Evolutionary conservation across 805 yeast genomes (phyloP).

Genomic region (Metschnikowia cubensis): DNA sequence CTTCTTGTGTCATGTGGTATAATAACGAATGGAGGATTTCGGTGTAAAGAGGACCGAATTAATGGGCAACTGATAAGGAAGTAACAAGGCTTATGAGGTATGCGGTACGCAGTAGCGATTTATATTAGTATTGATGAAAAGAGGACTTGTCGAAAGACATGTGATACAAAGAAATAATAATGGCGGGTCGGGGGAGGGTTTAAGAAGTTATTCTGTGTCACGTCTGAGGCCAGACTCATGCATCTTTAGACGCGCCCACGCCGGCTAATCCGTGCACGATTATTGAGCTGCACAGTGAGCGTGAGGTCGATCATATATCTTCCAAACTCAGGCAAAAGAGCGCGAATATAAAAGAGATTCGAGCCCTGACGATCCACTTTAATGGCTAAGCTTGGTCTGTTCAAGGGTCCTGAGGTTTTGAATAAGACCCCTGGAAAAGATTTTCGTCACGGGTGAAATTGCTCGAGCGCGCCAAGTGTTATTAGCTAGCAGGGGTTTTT

Average conservation of each 20-base stretch:
- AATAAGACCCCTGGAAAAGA: too few species aligned
- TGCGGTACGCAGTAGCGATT: neutral
- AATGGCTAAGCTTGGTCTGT: neutral
- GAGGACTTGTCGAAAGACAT: neutral
- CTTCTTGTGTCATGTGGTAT: constrained; percentile 8
- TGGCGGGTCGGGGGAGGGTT: neutral
- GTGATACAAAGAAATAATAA: neutral
- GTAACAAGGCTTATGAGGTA: neutral
- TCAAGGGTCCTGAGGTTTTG: neutral
- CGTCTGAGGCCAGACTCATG: constrained; percentile 2
- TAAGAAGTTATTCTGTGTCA: neutral
- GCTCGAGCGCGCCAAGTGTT: too few species aligned
- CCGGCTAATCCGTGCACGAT: constrained; percentile 1
- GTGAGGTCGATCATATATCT: neutral
- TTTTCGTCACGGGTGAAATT: too few species aligned
- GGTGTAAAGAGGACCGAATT: neutral
- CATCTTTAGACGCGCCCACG: neutral
- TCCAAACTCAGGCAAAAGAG: neutral
- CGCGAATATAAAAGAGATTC: neutral
- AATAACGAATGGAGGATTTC: neutral
- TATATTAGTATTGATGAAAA: neutral
- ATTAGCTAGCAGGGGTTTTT: neutral
- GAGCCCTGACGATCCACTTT: too few species aligned
- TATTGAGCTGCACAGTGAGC: neutral
- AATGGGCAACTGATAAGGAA: neutral